A percentile compares a stretch with the other conserved stretches of the same genome.
These are phyloP conservation scores for Claviceps monticola DNA, from an alignment of 2,329 filamentous ascomycete genomes.

Conservation along the genomic window DNA sequence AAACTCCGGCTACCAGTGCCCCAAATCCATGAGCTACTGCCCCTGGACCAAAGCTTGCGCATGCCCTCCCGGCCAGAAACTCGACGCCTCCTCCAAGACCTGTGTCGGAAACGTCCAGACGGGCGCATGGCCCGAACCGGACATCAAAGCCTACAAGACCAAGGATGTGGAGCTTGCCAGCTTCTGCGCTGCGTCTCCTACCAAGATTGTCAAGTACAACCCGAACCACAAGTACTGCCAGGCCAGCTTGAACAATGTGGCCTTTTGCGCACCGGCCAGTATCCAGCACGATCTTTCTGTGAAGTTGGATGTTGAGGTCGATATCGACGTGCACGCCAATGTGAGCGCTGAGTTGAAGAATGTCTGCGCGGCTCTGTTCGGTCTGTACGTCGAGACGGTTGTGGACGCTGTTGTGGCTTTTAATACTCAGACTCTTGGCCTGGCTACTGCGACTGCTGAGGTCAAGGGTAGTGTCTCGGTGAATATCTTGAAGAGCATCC, in stretches of 20 bases:
- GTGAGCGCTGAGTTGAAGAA: conserved; percentile 19
- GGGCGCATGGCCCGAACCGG: conserved; percentile 22
- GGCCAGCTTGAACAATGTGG: conserved; percentile 18
- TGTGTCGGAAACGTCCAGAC: conserved; percentile 15
- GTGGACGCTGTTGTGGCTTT: conserved; percentile 21
- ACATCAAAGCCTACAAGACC: conserved; percentile 12
- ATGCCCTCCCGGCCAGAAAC: conserved; percentile 27
- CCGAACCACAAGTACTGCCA: conserved; percentile 22
- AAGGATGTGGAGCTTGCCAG: conserved; percentile 15
- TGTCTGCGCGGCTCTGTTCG: conserved; percentile 17
- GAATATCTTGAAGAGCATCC: conserved; percentile 13
- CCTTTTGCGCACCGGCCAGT: conserved; percentile 19
- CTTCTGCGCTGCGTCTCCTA: conserved; percentile 22
- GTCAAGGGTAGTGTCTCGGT: conserved; percentile 14
- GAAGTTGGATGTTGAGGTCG: conserved; percentile 10
- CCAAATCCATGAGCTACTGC: conserved; percentile 22
- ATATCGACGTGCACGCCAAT: conserved; percentile 10
- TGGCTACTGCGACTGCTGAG: conserved; percentile 13
- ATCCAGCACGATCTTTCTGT: conserved; percentile 14
- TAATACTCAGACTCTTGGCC: conserved; percentile 22
- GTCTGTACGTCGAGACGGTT: conserved; percentile 19
- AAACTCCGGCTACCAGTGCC: conserved; percentile 17
- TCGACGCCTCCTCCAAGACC: conserved; percentile 17
- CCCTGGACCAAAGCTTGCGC: conserved; percentile 28
- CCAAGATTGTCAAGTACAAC: conserved; percentile 22